Evolutionary conservation across 495 filamentous ascomycete genomes (phyloP), one percentile per base, ranked within the genome.

Genomic region (Articulospora tetracladia): DNA sequence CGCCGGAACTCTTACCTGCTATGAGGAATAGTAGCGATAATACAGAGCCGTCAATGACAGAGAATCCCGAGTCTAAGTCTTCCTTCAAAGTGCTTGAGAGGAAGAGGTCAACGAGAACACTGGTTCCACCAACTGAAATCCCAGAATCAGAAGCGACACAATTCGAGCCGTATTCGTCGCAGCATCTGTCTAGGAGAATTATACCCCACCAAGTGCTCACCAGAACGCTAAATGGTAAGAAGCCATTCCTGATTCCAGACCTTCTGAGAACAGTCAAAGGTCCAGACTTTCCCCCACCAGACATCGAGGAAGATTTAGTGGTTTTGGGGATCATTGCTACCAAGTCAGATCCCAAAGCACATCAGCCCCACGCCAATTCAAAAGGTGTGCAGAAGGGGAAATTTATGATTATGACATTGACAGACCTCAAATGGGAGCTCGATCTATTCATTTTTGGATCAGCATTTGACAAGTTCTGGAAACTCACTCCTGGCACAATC

Each of bases 401-500:
- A 69, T 98, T 93, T 75, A 97, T 99, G 92, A 89, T 88, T 1
- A 77, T 99, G 41, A 86, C 83, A 8, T 79, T 99, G 15, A 90
- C 89, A 4, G 93, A 98, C 69, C 77, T 98, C 7, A 87, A 90
- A 65, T 98, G 88, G 88, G 91, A 95, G 39, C 71, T 98, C 23
- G 92, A 97, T 57, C 82, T 97, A 25, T 97, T 88, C 67, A 83
- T 99, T 27, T 99, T 99, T 69, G 91, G 89, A 66, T 83, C 88
- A 0, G 95, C 89, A 19, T 98, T 97, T 68, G 86, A 90, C 3
- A 85, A 86, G 39, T 97, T 91, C 76, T 97, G 93, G 86, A 92
- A 95, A 67, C 77, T 98, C 3, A 84, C 86, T 0, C 83, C 89
- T 1, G 94, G 95, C 22, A 96, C 90, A 0, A 77, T 98, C 1